Percentiles rank a stretch among this genome's conserved stretches.
Conservation (phyloP, 768 basidiomycete genomes). For the Tulasnella sp. region DNA sequence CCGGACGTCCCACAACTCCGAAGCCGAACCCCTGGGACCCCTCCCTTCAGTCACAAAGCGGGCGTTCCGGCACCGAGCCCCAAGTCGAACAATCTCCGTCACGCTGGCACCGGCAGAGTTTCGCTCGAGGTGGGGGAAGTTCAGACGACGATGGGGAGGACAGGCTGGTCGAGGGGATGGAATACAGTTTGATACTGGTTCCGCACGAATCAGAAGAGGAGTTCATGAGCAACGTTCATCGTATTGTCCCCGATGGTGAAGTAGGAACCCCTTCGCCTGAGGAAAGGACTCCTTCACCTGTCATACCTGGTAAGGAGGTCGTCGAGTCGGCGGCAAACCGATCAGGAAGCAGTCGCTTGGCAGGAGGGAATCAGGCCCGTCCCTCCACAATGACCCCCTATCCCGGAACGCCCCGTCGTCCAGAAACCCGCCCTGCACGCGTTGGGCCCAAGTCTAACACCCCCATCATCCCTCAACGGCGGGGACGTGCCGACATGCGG, state of each 20-base stretch:
- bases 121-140: neutral
- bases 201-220: constrained; percentile 19
- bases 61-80: neutral
- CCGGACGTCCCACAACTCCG: neutral
- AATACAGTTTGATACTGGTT: neutral
- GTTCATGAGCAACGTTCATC: constrained; percentile 17
- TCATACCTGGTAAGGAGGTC: neutral
- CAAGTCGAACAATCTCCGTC: neutral
- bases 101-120: neutral
- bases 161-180: neutral
- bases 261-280: neutral
- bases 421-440: neutral
- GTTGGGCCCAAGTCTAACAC: neutral
- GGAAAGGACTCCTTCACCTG: constrained; percentile 17
- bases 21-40: neutral
- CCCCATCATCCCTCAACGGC: neutral
- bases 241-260: constrained; percentile 12
- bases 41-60: neutral
- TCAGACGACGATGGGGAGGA: constrained; percentile 13
- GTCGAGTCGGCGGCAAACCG: neutral
- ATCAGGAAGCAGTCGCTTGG: neutral
- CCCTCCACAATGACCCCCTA: neutral
- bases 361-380: neutral
- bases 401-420: neutral
- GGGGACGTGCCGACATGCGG: neutral